Evolutionary conservation across 345 rosid species (phyloP).

Genomic region (Eucalyptus melliodora): DNA sequence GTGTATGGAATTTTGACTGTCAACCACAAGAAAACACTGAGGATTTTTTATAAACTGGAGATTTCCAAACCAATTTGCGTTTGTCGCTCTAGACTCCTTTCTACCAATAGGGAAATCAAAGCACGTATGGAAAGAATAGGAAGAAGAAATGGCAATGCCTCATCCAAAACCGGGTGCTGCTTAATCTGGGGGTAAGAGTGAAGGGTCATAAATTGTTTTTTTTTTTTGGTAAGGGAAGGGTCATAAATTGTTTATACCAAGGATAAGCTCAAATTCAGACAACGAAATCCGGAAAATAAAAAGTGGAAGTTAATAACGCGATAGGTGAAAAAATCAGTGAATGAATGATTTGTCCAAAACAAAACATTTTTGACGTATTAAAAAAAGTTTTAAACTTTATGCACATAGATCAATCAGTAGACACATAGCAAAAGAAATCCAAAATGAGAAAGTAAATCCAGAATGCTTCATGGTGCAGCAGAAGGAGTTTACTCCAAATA

Average conservation of each 20-base stretch:
- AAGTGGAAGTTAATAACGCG: not conserved
- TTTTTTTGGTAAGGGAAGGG: not conserved
- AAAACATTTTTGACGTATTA: not conserved
- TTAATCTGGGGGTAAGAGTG: not conserved
- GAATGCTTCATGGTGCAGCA: not conserved
- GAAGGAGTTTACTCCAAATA: not conserved
- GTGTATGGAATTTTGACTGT: not conserved
- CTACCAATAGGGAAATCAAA: not conserved
- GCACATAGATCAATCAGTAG: not conserved
- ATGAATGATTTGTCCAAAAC: not conserved
- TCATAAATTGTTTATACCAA: not conserved
- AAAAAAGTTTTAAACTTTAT: not conserved
- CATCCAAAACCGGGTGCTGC: not conserved
- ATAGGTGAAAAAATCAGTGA: not conserved
- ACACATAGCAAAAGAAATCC: not conserved
- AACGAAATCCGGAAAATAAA: not conserved
- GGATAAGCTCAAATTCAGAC: not conserved
- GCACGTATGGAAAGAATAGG: not conserved
- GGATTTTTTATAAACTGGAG: not conserved
- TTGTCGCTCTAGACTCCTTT: not conserved
- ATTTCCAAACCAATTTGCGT: not conserved
- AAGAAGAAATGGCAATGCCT: not conserved
- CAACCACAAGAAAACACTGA: not conserved
- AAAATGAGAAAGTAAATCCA: not conserved
- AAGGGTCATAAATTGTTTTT: not conserved